These are phyloP conservation scores for Neonothopanus nambi DNA, from an alignment of 1,284 basidiomycete genomes.

Conservation along the genomic window DNA sequence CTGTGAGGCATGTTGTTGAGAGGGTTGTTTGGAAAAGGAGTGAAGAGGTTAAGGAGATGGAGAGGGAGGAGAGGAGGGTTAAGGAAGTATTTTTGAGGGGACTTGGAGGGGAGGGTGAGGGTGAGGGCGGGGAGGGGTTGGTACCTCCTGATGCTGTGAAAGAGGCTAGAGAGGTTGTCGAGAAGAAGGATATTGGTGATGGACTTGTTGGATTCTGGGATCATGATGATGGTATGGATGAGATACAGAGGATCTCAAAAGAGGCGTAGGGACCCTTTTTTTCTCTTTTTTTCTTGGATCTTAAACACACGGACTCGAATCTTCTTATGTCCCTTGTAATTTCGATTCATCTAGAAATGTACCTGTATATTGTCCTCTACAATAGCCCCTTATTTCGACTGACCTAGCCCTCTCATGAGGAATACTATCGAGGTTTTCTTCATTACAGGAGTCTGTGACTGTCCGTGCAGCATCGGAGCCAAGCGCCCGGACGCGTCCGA, in stretches of 20 bases:
- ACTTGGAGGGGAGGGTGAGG: conserved; percentile 26
- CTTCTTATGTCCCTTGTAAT: no score
- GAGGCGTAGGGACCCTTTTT: conserved; percentile 47
- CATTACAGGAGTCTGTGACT: no score
- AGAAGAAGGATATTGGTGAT: conserved; percentile 17
- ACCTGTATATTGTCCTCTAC: no score
- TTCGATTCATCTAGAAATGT: no score
- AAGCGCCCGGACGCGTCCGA: no score
- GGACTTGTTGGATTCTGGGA: conserved; percentile 54
- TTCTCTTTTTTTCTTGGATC: no score
- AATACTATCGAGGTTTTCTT: no score
- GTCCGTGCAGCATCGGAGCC: no score
- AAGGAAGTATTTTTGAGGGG: conserved; percentile 63
- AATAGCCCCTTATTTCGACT: no score
- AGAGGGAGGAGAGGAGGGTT: conserved; percentile 58
- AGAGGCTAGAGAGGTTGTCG: conserved; percentile 3
- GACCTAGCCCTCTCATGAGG: no score
- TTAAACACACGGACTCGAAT: no score
- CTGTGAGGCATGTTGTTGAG: conserved; percentile 75
- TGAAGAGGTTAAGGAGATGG: conserved; percentile 58
- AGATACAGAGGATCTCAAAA: conserved; percentile 63
- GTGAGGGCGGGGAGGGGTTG: conserved; percentile 9
- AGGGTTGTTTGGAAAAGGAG: conserved; percentile 74
- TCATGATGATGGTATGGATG: conserved; percentile 65
- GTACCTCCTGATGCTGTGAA: neutral